Conservation (phyloP, 2,329 filamentous ascomycete genomes). For the Phialocephala sp. region DNA sequence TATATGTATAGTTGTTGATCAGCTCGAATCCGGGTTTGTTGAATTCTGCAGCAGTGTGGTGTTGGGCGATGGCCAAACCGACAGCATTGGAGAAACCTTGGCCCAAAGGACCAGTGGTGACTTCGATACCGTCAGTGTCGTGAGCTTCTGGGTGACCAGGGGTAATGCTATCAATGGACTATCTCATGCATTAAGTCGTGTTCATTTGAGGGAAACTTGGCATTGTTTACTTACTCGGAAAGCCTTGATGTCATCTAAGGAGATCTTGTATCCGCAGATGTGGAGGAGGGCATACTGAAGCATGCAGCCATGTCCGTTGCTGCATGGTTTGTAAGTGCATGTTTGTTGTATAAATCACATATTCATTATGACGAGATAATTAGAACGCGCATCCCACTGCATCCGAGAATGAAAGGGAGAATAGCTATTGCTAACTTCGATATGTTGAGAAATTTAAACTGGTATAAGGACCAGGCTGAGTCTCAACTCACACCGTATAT, state of each 20-base stretch:
- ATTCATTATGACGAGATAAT: neutral
- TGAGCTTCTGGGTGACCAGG: slow-evolving; percentile 96
- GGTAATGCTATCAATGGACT: slow-evolving; percentile 73
- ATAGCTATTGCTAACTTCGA: neutral
- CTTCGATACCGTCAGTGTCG: slow-evolving; percentile 95
- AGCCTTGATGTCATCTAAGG: slow-evolving; percentile 89
- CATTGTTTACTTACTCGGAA: slow-evolving; percentile 77
- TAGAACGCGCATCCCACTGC: no score
- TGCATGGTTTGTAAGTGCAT: slow-evolving; percentile 46
- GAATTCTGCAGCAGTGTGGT: slow-evolving; percentile 87
- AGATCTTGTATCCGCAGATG: slow-evolving; percentile 87
- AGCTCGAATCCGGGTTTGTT: slow-evolving; percentile 96
- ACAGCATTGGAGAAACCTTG: slow-evolving; percentile 98
- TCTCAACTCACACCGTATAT: neutral
- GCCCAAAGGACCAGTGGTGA: slow-evolving; percentile 96
- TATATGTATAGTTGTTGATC: slow-evolving; percentile 95
- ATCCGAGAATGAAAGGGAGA: neutral
- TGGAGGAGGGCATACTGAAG: slow-evolving; percentile 98
- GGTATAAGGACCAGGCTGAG: neutral
- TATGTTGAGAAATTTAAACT: neutral
- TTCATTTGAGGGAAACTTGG: slow-evolving; percentile 11
- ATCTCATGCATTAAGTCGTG: slow-evolving; percentile 2
- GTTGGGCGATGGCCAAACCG: slow-evolving; percentile 95
- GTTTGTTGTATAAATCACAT: neutral
- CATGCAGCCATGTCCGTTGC: slow-evolving; percentile 99